A percentile compares a stretch with the other conserved stretches of the same genome.
Evolutionary conservation across 2,329 filamentous ascomycete species (phyloP).

Genomic region (Cadophora gregata): DNA sequence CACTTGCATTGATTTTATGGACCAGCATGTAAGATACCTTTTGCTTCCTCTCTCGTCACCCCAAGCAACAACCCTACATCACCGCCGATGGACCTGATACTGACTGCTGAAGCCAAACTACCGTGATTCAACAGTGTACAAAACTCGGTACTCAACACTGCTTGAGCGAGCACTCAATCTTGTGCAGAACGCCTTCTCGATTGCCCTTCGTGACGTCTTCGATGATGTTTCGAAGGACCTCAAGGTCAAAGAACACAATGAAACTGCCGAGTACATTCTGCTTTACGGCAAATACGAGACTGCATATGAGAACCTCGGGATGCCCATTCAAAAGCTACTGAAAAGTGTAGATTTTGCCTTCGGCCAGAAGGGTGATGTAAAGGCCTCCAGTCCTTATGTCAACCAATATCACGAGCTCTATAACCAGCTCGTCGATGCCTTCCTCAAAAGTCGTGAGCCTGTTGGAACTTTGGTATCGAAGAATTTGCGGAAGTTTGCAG

Average conservation of each 20-base stretch:
- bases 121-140: conserved; percentile 85
- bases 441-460: conserved; percentile 51
- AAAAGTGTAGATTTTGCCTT: conserved; percentile 49
- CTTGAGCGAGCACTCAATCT: conserved; percentile 68
- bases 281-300: conserved; percentile 70
- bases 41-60: neutral
- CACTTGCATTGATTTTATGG: conserved; percentile 92
- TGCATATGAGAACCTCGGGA: conserved; percentile 61
- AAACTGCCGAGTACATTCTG: conserved; percentile 73
- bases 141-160: conserved; percentile 84
- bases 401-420: conserved; percentile 65
- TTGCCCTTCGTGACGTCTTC: conserved; percentile 56
- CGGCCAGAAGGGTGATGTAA: conserved; percentile 70
- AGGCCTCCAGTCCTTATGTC: conserved; percentile 63
- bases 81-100: neutral
- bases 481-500: conserved; percentile 56
- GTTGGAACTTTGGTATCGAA: conserved; percentile 61
- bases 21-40: conserved; percentile 69
- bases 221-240: conserved; percentile 66
- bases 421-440: conserved; percentile 60
- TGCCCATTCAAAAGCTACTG: conserved; percentile 65
- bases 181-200: conserved; percentile 30
- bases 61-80: too few relatives aligned
- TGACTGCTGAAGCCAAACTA: conserved; percentile 68
- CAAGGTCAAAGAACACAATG: conserved; percentile 68